A percentile compares a stretch with the other conserved stretches of the same genome.
Conservation (phyloP, 176 grass and related monocot species). For the Ananas comosus region DNA sequence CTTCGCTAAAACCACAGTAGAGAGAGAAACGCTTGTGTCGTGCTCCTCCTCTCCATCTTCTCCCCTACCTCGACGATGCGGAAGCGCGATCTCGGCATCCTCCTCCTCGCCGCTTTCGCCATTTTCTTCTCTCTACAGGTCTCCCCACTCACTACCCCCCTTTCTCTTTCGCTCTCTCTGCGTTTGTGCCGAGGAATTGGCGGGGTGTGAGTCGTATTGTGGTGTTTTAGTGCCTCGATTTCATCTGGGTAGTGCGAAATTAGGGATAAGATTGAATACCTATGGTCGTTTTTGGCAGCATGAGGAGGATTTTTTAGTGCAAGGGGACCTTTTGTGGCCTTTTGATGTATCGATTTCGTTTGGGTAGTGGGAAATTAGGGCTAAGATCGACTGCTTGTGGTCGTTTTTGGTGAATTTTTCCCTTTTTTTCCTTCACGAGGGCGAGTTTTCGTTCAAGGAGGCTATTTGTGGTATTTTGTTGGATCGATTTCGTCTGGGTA, state of each 20-base stretch:
- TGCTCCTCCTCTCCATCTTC: neutral
- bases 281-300: neutral
- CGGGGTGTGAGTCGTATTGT: neutral
- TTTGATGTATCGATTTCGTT: neutral
- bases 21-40: neutral
- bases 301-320: too few relatives aligned
- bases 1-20: neutral
- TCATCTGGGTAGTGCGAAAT: neutral
- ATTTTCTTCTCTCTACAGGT: conserved; percentile 96
- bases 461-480: neutral
- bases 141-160: too few relatives aligned
- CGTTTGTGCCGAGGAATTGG: neutral
- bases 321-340: neutral
- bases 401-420: neutral
- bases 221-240: conserved; percentile 1
- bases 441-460: too few relatives aligned
- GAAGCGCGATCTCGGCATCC: conserved; percentile 83
- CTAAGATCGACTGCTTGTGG: neutral
- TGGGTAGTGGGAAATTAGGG: neutral
- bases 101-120: conserved; percentile 87
- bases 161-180: neutral
- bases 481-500: neutral
- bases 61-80: conserved; percentile 31
- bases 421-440: too few relatives aligned
- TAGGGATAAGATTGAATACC: neutral